Evolutionary conservation across 192 early-diverging fungal species (phyloP), one percentile per base, ranked within the genome.

Genomic region (Coemansia javaensis): DNA sequence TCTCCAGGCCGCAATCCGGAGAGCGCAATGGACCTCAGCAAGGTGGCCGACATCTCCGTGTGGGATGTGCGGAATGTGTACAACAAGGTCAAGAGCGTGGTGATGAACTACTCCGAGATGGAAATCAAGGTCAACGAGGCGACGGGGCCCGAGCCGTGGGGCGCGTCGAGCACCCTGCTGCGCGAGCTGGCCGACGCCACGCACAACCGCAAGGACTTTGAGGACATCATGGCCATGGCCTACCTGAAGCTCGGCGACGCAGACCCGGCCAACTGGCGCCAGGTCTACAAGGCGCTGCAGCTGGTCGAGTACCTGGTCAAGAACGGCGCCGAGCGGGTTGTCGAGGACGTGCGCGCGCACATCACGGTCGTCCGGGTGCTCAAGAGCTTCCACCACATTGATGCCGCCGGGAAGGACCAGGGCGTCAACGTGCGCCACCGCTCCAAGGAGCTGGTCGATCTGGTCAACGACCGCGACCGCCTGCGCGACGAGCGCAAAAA

Each of bases 401-500:
- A 97, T 56, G 89, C 91, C 18, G 91, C 92, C 52, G 85, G 85
- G 59, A 98, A 98, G 58, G 95, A 98, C 64, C 93, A 98, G 65
- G 95, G 95, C 5, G 84, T 98, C 40, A 97, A 97, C 52, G 86
- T 91, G 91, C 84, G 58, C 52, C 63, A 75, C 43, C 80, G 95
- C 8, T 88, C 94, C 12, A 93, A 90, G 53, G 93, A 97, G 72
- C 75, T 98, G 25, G 65, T 85, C 2, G 94, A 93, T 6, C 72
- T 96, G 38, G 59, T 97, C 12, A 78, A 79, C 30, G 82, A 89
- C 63, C 82, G 80, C 44, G 82, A 93, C 23, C 79, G 67, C 12
- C 82, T 98, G 59, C 85, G 87, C 27, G 78, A 77, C 10, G 95
- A 98, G 62, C 82, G 95, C 13, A 83, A 85, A 54, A 94, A 90